Base-by-base conservation (phyloP, 2,329 filamentous ascomycete genomes). In the Aspergillus sp. region DNA sequence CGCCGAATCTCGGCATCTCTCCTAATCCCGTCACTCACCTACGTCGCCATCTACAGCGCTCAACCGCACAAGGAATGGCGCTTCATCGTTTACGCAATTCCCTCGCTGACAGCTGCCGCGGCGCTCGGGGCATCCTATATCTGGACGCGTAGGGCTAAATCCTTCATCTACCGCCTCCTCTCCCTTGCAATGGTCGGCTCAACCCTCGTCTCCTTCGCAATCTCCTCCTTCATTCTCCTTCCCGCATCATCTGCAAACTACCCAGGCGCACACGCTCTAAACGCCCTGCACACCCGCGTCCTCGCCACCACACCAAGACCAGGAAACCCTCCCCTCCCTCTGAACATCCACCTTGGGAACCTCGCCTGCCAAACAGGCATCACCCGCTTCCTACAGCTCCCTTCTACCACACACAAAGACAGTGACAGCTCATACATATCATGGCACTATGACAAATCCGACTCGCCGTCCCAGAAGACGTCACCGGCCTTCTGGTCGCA, bases 61-160 rank as follows among this genome's bases (percentile, higher is more conserved):
- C 90, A 97, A 64, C 93, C 94, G 0, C 95, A 99, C 80, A 99
- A 99, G 75, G 95, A 99, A 79, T 91, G 93, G 75, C 91, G 95
- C 19, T 99, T 99, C 81, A 89, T 99, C 68, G 88, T 98, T 70
- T 98, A 98, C 78, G 84, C 87, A 56, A 83, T 96, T 25, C 95
- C 95, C 0, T 84, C 89, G 0, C 80, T 98, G 31, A 97, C 93
- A 0, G 90, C 89, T 11, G 85, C 89, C 3, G 89, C 92, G 0
- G 89, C 92, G 3, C 83, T 92, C 4, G 89, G 88, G 22, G 91
- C 92, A 15, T 85, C 87, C 59, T 89, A 87, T 76, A 79, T 96
- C 66, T 91, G 87, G 79, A 83, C 81, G 0, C 88, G 89, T 46
- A 81, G 85, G n/a, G 71, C 80, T 5, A 93, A 92, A 73, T 86